These are phyloP conservation scores for Hymenoscyphus occultus DNA, from an alignment of 2,329 filamentous ascomycete genomes.

Conservation along the genomic window DNA sequence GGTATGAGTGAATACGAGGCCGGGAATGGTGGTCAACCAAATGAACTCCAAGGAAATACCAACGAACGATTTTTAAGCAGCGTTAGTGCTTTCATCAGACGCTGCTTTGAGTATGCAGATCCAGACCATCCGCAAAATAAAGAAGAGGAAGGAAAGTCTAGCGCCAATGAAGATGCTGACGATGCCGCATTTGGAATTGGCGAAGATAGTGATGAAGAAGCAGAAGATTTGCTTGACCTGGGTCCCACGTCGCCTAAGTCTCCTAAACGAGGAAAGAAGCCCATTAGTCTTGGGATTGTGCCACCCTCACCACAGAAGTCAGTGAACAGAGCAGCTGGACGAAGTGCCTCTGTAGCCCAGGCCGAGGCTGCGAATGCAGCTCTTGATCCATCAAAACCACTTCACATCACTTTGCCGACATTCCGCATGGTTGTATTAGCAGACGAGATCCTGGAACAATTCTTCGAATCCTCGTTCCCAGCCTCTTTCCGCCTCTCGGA, in stretches of 20 bases:
- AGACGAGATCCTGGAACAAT: slow-evolving; percentile 91
- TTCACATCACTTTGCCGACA: slow-evolving; percentile 93
- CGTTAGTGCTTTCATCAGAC: slow-evolving; percentile 90
- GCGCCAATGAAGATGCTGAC: slow-evolving; percentile 32
- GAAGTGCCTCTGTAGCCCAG: slow-evolving; percentile 58
- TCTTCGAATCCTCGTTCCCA: slow-evolving; percentile 95
- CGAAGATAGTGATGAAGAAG: slow-evolving; percentile 61
- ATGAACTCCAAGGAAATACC: slow-evolving; percentile 52
- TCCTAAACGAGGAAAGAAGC: slow-evolving; percentile 39
- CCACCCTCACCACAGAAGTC: slow-evolving; percentile 20
- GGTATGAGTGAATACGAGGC: slow-evolving; percentile 47
- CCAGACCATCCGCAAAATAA: slow-evolving; percentile 73
- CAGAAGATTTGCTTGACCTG: slow-evolving; percentile 61
- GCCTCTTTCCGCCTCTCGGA: slow-evolving; percentile 88
- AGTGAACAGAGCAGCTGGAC: slow-evolving; percentile 9
- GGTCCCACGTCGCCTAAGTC: slow-evolving; percentile 33
- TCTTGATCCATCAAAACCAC: slow-evolving; percentile 85
- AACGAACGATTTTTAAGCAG: slow-evolving; percentile 90
- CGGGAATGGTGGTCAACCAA: slow-evolving; percentile 34
- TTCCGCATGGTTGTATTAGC: slow-evolving; percentile 98
- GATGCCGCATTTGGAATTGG: slow-evolving; percentile 70
- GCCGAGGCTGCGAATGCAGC: slow-evolving; percentile 82
- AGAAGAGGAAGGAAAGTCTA: slow-evolving; percentile 37
- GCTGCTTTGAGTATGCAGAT: slow-evolving; percentile 98
- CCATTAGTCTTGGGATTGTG: slow-evolving; percentile 27